Evolutionary conservation across 345 rosid species (phyloP).

Genomic region (Physaria fendleri): DNA sequence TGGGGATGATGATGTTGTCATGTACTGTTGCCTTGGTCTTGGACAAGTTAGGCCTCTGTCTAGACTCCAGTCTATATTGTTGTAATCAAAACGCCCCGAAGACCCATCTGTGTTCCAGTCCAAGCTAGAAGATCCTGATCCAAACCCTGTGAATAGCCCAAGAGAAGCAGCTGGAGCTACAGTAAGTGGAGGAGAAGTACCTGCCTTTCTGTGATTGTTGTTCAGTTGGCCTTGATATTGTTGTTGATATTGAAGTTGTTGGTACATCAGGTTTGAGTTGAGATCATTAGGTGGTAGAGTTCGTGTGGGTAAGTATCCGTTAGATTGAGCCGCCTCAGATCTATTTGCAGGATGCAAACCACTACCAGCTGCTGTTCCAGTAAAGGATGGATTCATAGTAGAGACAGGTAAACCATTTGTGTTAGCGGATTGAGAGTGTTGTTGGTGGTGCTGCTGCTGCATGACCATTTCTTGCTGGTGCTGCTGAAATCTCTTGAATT

Average conservation of each 20-base stretch:
- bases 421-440: constrained; percentile 37
- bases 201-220: constrained; percentile 35
- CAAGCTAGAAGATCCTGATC: constrained; percentile 52
- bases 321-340: constrained; percentile 49
- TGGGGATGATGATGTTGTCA: constrained; percentile 29
- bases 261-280: constrained; percentile 45
- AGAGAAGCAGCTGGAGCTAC: constrained; percentile 82
- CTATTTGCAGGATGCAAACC: constrained; percentile 49
- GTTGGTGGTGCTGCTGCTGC: constrained; percentile 73
- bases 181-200: constrained; percentile 33
- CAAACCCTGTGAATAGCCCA: constrained; percentile 69
- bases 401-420: constrained; percentile 45
- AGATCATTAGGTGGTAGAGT: constrained; percentile 35
- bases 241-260: constrained; percentile 51
- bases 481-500: constrained; percentile 52
- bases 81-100: constrained; percentile 53
- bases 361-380: constrained; percentile 39
- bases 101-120: constrained; percentile 73
- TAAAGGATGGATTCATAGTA: constrained; percentile 43
- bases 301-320: constrained; percentile 43
- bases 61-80: constrained; percentile 80
- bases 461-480: constrained; percentile 58
- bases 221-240: constrained; percentile 47
- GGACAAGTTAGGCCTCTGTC: constrained; percentile 46
- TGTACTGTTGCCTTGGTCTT: constrained; percentile 39